phyloP scores from a whole-genome alignment of 1,284 basidiomycete genomes.

The Ceratobasidium sp. region DNA sequence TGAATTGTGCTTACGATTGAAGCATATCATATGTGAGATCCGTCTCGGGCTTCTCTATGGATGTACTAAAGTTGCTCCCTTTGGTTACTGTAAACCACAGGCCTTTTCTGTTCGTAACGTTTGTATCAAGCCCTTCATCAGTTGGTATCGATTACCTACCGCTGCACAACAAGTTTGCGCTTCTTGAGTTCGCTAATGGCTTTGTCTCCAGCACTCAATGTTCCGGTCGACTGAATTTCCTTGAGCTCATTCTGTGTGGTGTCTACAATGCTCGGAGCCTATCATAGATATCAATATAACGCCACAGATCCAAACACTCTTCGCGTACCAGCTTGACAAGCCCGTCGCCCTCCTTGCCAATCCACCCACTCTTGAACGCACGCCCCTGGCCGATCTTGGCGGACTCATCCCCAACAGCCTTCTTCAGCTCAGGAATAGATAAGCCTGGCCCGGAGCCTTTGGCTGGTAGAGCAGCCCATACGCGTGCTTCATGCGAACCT shows the following conservation, averaged over 20 bases:
- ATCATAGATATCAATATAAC: conserved; percentile 18
- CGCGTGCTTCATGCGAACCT: conserved; percentile 93
- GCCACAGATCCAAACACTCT: conserved; percentile 39
- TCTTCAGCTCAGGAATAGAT: conserved; percentile 71
- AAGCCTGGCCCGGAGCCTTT: conserved; percentile 74
- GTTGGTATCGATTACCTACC: conserved; percentile 52
- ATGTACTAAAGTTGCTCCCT: conserved; percentile 88
- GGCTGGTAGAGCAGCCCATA: conserved; percentile 81
- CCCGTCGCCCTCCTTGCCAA: conserved; percentile 87
- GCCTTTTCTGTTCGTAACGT: conserved; percentile 74
- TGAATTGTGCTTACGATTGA: conserved; percentile 66
- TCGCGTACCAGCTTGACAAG: conserved; percentile 79
- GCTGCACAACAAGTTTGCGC: conserved; percentile 83
- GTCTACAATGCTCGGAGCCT: conserved; percentile 74
- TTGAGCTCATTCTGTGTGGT: conserved; percentile 76
- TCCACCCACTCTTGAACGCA: conserved; percentile 98
- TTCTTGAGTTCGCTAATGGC: conserved; percentile 86
- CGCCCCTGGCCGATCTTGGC: conserved; percentile 90
- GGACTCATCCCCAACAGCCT: conserved; percentile 78
- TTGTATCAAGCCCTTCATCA: conserved; percentile 28
- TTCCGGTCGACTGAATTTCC: conserved; percentile 76
- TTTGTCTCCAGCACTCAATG: conserved; percentile 75
- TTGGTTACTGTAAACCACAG: conserved; percentile 93
- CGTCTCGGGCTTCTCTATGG: conserved; percentile 95
- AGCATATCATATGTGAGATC: conserved; percentile 97